phyloP scores from a whole-genome alignment of 2,329 filamentous ascomycete genomes.

The Arthrobotrys iridis region DNA sequence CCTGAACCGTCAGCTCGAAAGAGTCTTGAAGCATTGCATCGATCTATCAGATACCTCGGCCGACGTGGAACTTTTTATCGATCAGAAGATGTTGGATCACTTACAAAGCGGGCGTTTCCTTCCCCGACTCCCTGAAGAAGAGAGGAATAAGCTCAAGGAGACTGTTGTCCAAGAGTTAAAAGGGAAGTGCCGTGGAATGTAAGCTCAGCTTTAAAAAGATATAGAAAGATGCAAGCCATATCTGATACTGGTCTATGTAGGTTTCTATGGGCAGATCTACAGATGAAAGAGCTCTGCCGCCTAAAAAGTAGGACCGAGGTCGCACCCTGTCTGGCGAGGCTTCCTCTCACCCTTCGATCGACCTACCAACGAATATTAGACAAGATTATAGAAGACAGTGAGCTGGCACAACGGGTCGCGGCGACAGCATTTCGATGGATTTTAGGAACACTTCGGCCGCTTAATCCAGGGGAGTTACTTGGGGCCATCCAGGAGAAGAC shows the following conservation, averaged over 20 bases:
- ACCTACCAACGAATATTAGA: conserved; percentile 40
- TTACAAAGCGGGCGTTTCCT: not conserved
- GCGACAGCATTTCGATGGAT: conserved; percentile 54
- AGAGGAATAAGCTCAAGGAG: conserved; percentile 12
- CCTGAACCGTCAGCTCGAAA: conserved; percentile 57
- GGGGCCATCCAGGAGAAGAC: conserved; percentile 10
- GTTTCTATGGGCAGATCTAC: conserved; percentile 56
- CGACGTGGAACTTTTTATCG: conserved; percentile 24
- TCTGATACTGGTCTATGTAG: conserved; percentile 1
- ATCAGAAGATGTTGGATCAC: not conserved
- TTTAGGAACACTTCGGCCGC: conserved; percentile 21
- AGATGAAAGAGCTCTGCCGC: conserved; percentile 50
- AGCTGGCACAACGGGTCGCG: not conserved
- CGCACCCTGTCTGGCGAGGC: conserved; percentile 12
- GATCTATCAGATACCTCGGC: conserved; percentile 13
- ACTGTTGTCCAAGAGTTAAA: conserved; percentile 24
- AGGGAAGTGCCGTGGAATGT: conserved; percentile 52
- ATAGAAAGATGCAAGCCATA: too few relatives aligned
- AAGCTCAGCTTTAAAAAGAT: not conserved
- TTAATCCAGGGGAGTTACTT: conserved; percentile 22
- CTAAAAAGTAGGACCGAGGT: conserved; percentile 24
- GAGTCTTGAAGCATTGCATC: conserved; percentile 55
- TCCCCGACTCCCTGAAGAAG: not conserved
- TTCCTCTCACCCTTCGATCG: conserved; percentile 33
- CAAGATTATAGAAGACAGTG: conserved; percentile 2